Conservation (phyloP, 192 early-diverging fungal species). For the Linnemannia schmuckeri region DNA sequence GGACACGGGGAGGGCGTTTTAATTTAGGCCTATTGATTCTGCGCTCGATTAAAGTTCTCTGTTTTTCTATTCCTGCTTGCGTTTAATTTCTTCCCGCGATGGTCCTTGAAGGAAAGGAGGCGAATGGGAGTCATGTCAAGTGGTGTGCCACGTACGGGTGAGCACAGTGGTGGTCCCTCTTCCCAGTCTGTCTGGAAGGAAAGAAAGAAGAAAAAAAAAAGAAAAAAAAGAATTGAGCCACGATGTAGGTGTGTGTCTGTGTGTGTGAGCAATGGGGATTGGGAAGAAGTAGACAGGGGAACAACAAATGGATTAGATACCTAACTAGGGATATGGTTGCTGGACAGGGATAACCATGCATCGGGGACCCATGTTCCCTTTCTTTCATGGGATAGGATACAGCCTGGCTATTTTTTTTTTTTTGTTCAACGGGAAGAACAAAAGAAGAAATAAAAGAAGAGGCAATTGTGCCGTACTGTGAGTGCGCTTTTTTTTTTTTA, state of each 20-base stretch:
- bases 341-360: too few relatives aligned
- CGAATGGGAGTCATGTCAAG: not conserved
- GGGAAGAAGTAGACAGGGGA: not conserved
- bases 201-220: not conserved
- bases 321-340: not conserved
- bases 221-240: not conserved
- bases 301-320: not conserved
- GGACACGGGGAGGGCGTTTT: not conserved
- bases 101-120: not conserved
- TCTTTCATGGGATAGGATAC: too few relatives aligned
- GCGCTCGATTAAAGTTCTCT: not conserved
- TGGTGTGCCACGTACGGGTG: not conserved
- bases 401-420: too few relatives aligned
- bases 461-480: too few relatives aligned
- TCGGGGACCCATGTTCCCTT: too few relatives aligned
- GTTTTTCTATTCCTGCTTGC: constrained; percentile 1
- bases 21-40: not conserved
- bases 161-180: not conserved
- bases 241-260: not conserved
- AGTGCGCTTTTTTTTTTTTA: too few relatives aligned
- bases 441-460: too few relatives aligned
- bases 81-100: not conserved
- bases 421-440: too few relatives aligned
- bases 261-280: not conserved
- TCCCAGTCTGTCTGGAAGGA: not conserved